phyloP scores from a whole-genome alignment of 2,329 filamentous ascomycete species.

The Botryosphaeria dothidea region DNA sequence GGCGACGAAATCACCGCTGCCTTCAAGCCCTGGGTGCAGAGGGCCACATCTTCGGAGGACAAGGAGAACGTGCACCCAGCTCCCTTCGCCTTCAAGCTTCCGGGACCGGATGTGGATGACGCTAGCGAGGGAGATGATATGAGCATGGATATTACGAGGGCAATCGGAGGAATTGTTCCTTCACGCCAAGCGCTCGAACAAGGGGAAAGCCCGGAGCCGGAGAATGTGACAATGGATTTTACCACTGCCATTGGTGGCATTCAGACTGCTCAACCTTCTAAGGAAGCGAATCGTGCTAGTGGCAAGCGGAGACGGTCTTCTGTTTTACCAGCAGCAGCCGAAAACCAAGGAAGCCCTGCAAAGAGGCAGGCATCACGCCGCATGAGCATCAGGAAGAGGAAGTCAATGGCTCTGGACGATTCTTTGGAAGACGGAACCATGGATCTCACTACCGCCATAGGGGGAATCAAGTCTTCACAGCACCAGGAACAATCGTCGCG shows the following conservation, averaged over 20 bases:
- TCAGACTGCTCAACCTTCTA: conserved; percentile 33
- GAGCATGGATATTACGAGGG: conserved; percentile 92
- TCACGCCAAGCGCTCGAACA: conserved; percentile 37
- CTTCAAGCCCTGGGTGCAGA: conserved; percentile 71
- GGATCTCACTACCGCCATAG: conserved; percentile 42
- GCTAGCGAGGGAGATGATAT: conserved; percentile 65
- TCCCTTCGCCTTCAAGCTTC: conserved; percentile 24
- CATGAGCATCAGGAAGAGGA: conserved; percentile 41
- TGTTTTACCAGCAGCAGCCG: conserved; percentile 24
- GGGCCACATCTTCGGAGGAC: conserved; percentile 37
- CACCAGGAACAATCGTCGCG: conserved; percentile 10
- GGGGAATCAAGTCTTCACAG: conserved; percentile 31
- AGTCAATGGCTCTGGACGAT: conserved; percentile 34
- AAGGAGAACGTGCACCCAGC: conserved; percentile 18
- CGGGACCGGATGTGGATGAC: conserved; percentile 35
- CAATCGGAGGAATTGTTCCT: conserved; percentile 74
- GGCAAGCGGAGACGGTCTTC: conserved; percentile 47
- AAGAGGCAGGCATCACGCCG: conserved; percentile 36
- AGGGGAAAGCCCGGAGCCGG: conserved; percentile 39
- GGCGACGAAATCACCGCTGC: conserved; percentile 73
- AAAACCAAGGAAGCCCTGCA: conserved; percentile 38
- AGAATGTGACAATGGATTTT: conserved; percentile 57
- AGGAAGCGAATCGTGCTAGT: conserved; percentile 35
- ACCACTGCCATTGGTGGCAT: conserved; percentile 57
- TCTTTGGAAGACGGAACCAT: conserved; percentile 43